These are phyloP conservation scores for Ceratobasidium theobromae DNA, from an alignment of 1,284 basidiomycete genomes.

Conservation along the genomic window DNA sequence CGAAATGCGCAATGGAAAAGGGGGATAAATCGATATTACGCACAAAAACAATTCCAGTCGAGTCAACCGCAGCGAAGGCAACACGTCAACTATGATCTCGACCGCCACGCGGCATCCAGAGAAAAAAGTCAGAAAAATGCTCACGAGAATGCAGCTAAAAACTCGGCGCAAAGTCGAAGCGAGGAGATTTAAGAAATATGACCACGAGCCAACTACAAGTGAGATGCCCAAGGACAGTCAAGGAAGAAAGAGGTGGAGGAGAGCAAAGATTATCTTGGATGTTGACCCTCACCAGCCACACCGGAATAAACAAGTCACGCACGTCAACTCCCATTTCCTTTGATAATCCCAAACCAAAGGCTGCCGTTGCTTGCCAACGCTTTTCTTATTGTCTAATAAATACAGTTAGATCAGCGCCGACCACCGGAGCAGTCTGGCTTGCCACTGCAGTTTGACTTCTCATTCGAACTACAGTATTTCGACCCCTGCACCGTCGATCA, in stretches of 20 bases:
- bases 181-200: conserved; percentile 26
- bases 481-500: neutral
- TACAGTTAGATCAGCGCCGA: neutral
- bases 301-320: conserved; percentile 21
- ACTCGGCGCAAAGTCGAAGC: conserved; percentile 25
- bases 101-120: neutral
- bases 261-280: neutral
- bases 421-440: no score
- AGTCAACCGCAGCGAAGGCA: neutral
- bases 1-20: neutral
- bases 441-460: no score
- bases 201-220: neutral
- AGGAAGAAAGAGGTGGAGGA: conserved; percentile 14
- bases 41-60: conserved; percentile 4
- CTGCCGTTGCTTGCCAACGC: no score
- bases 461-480: no score
- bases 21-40: neutral
- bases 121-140: conserved; percentile 5
- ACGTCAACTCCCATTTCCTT: conserved; percentile 2
- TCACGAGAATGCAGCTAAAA: conserved; percentile 30
- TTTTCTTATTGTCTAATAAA: neutral
- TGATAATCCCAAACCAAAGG: no score
- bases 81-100: conserved; percentile 5
- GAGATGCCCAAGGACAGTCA: conserved; percentile 14
- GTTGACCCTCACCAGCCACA: conserved; percentile 7